Conservation (phyloP, 1,284 basidiomycete species). For the Trametes versicolor region DNA sequence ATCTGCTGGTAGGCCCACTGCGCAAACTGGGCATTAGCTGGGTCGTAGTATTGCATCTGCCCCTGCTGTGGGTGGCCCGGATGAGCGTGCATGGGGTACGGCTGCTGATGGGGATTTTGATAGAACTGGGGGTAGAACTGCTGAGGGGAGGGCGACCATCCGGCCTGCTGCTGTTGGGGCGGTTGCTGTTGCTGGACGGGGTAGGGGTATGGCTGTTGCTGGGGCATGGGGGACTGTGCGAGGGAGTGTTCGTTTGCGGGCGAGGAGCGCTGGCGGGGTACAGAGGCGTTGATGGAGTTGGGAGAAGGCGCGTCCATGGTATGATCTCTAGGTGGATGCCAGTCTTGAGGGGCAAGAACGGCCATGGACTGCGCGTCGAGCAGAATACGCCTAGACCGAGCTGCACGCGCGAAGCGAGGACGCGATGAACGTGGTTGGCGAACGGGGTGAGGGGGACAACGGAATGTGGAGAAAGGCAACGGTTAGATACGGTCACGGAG, state of each 20-base stretch:
- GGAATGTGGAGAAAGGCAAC: conserved; percentile 28
- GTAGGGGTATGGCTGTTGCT: conserved; percentile 52
- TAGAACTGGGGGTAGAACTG: conserved; percentile 80
- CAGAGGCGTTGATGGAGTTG: conserved; percentile 49
- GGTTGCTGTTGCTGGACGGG: conserved; percentile 52
- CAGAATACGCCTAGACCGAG: conserved; percentile 30
- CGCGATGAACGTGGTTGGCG: conserved; percentile 15
- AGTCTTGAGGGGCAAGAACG: conserved; percentile 78
- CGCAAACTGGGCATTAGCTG: conserved; percentile 78
- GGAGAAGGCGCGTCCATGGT: conserved; percentile 64
- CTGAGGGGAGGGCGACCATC: conserved; percentile 71
- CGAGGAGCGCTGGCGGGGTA: conserved; percentile 63
- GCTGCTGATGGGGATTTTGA: conserved; percentile 71
- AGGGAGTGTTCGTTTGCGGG: conserved; percentile 59
- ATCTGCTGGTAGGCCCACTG: conserved; percentile 90
- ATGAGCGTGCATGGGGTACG: conserved; percentile 55
- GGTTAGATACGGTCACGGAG: conserved; percentile 39
- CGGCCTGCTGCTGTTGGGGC: conserved; percentile 48
- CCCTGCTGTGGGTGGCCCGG: conserved; percentile 56
- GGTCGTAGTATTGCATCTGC: conserved; percentile 72
- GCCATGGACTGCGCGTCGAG: conserved; percentile 66
- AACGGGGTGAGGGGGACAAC: conserved; percentile 21
- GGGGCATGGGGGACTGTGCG: conserved; percentile 42
- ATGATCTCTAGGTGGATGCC: conserved; percentile 69
- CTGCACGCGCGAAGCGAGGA: conserved; percentile 27